Evolutionary conservation across 2,329 filamentous ascomycete species (phyloP).

Genomic region (Cladosporium sp.): DNA sequence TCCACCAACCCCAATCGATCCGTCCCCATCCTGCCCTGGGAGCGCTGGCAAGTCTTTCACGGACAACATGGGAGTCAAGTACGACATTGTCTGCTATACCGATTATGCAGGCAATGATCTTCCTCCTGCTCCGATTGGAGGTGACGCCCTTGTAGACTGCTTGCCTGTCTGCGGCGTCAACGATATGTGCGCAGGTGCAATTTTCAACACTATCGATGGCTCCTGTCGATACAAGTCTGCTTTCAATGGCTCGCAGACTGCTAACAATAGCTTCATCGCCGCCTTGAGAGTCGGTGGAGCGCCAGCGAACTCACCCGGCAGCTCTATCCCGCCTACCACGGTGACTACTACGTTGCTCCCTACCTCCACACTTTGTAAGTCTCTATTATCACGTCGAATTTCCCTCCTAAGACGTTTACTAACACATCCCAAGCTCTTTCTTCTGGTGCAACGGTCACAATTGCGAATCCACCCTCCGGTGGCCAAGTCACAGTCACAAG

Average conservation of each 20-base stretch:
- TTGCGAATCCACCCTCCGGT: not conserved
- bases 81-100: slow-evolving; percentile 19
- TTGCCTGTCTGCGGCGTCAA: slow-evolving; percentile 19
- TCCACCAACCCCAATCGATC: slow-evolving; percentile 6
- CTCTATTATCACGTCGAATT: not conserved
- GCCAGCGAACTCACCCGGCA: not conserved
- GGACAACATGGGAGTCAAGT: slow-evolving; percentile 17
- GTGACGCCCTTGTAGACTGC: slow-evolving; percentile 17
- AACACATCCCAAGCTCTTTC: slow-evolving; percentile 11
- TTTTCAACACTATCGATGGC: slow-evolving; percentile 14
- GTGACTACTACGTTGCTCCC: slow-evolving; percentile 8
- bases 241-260: slow-evolving; percentile 15
- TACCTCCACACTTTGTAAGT: slow-evolving; percentile 4
- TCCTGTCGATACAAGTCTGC: slow-evolving; percentile 23
- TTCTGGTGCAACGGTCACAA: slow-evolving; percentile 17
- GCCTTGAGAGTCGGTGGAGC: slow-evolving; percentile 8
- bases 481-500: not conserved
- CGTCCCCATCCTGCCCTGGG: slow-evolving; percentile 18
- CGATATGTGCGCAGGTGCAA: slow-evolving; percentile 19
- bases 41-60: slow-evolving; percentile 18
- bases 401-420: not conserved
- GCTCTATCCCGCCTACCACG: slow-evolving; percentile 1
- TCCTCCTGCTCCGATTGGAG: slow-evolving; percentile 12
- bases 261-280: slow-evolving; percentile 16
- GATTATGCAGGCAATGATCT: slow-evolving; percentile 19